phyloP scores from a whole-genome alignment of 1,139 yeast genomes.

The Suhomyces wounanorum region DNA sequence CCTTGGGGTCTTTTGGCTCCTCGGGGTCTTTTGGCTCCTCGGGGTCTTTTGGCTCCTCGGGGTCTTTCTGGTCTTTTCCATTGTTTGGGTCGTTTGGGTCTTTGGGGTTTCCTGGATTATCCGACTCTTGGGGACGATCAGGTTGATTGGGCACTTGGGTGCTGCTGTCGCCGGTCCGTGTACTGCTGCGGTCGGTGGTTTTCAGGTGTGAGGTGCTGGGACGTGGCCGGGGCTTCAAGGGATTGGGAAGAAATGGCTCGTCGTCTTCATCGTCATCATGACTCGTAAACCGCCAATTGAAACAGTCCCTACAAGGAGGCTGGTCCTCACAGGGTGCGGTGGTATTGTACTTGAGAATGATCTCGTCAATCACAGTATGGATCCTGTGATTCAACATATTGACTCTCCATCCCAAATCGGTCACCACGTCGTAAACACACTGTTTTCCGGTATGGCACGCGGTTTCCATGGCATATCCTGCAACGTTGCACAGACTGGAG shows the following conservation, averaged over 20 bases:
- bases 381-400: conserved; percentile 86
- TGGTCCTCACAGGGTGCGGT: conserved; percentile 76
- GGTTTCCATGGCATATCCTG: conserved; percentile 97
- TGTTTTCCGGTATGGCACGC: conserved; percentile 90
- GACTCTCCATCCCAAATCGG: conserved; percentile 90
- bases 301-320: conserved; percentile 86
- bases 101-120: too few relatives aligned
- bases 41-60: conserved; percentile 7
- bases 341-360: conserved; percentile 68
- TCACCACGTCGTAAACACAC: conserved; percentile 88
- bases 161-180: too few relatives aligned
- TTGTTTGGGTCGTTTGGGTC: too few relatives aligned
- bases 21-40: conserved; percentile 5
- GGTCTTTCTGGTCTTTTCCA: too few relatives aligned
- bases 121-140: too few relatives aligned
- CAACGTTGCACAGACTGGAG: conserved; percentile 83
- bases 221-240: conserved; percentile 23
- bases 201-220: background rate
- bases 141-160: too few relatives aligned
- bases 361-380: conserved; percentile 85
- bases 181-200: background rate
- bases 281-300: conserved; percentile 81
- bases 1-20: conserved; percentile 4
- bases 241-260: conserved; percentile 43
- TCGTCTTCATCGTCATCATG: conserved; percentile 47